Evolutionary conservation across 2,329 filamentous ascomycete genomes (phyloP), one percentile per base, ranked within the genome.

Genomic region (Colletotrichum orchidophilum): DNA sequence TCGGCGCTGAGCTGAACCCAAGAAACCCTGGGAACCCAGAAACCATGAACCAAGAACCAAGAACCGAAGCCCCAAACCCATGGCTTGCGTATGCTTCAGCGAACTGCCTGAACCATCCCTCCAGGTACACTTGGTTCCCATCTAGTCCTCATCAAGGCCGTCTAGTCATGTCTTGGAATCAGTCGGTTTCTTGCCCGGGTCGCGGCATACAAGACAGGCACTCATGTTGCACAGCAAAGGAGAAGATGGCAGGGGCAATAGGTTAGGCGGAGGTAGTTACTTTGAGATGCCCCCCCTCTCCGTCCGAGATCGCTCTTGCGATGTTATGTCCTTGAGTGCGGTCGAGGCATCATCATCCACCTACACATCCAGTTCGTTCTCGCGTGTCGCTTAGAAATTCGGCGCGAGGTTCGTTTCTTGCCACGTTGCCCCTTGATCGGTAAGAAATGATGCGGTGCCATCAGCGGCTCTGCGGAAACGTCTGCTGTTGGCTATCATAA

Each of bases 121-220:
- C 21, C 54, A 18, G 31, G 31, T 31, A 5, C n/a, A 24, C n/a
- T 35, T 26, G 15, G 3, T 27, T 18, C n/a, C 24, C 9, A n/a
- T 18, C n/a, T 18, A n/a, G 9, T n/a, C 6, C 39, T 46, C 15
- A 33, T 33, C 31, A 33, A 33, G 5, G 31, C 18, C 1, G n/a
- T 33, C 49, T n/a, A 27, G 50, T 13, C 26, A 61, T 61, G 49
- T 70, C 49, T 57, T 53, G 24, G 39, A 53, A 63, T 71, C 63
- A 57, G 57, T 58, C 52, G 57, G 63, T 53, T 57, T 61, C n/a
- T 50, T 46, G 39, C 15, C 15, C 67, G 63, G 67, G 29, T 50
- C 53, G 35, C 18, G 39, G 49, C 55, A 60, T 39, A 46, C 46
- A 31, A n/a, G 24, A 35, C 18, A 53, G 24, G 26, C 27, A 35